phyloP scores from a whole-genome alignment of 768 basidiomycete genomes.

The Trametopsis cervina region DNA sequence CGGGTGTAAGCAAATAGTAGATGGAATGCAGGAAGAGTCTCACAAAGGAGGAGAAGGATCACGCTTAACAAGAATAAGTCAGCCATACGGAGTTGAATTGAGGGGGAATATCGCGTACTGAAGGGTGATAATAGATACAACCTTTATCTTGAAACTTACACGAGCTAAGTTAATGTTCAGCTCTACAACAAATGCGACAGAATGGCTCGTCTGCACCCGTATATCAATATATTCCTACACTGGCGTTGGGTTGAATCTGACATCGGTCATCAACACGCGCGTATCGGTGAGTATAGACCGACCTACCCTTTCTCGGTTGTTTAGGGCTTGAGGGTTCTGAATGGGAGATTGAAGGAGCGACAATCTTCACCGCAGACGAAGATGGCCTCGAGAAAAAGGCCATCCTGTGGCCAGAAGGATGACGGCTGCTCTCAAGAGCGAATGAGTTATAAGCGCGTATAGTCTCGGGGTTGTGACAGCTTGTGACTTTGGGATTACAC shows the following conservation, averaged over 20 bases:
- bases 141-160: slow-evolving; percentile 87
- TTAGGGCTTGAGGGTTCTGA: slow-evolving; percentile 35
- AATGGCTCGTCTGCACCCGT: slow-evolving; percentile 51
- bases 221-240: slow-evolving; percentile 87
- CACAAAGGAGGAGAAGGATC: slow-evolving; percentile 24
- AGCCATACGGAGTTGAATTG: not conserved
- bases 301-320: slow-evolving; percentile 40
- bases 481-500: no score
- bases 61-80: slow-evolving; percentile 14
- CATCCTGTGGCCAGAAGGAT: slow-evolving; percentile 19
- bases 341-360: slow-evolving; percentile 43
- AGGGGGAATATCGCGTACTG: slow-evolving; percentile 31
- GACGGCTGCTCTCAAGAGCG: slow-evolving; percentile 3
- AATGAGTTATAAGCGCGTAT: no score
- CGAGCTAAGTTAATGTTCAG: slow-evolving; percentile 35
- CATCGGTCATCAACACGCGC: slow-evolving; percentile 11
- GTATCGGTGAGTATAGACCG: not conserved
- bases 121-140: slow-evolving; percentile 78
- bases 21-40: slow-evolving; percentile 5
- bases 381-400: slow-evolving; percentile 64
- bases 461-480: no score
- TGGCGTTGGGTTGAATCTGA: slow-evolving; percentile 68
- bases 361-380: slow-evolving; percentile 65
- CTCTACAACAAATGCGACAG: not conserved
- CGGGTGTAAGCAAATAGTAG: not conserved